phyloP scores from a whole-genome alignment of 2,329 filamentous ascomycete genomes.

The Colletotrichum lentis region DNA sequence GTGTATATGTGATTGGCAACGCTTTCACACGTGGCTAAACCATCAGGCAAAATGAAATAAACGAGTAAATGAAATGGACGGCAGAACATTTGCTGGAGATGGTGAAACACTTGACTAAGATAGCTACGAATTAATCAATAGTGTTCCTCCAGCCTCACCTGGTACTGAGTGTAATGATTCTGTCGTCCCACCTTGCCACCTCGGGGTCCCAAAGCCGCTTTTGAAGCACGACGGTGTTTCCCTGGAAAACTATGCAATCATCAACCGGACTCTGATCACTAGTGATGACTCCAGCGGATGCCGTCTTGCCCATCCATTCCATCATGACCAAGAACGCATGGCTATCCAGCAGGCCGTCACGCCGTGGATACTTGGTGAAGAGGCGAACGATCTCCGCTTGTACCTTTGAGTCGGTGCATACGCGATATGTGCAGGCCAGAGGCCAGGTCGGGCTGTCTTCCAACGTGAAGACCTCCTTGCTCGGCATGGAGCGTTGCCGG shows the following conservation, averaged over 20 bases:
- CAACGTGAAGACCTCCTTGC: conserved; percentile 10
- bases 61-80: no score
- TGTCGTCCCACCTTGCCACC: not conserved
- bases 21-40: no score
- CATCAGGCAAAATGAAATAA: no score
- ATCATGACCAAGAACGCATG: conserved; percentile 46
- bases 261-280: not conserved
- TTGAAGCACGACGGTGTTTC: not conserved
- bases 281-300: not conserved
- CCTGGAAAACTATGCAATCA: conserved; percentile 1
- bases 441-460: conserved; percentile 45
- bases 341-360: conserved; percentile 56
- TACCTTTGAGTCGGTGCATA: conserved; percentile 50
- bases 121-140: not conserved
- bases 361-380: conserved; percentile 51
- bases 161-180: not conserved
- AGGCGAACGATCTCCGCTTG: conserved; percentile 52
- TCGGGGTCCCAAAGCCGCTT: conserved; percentile 4
- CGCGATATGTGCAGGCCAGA: conserved; percentile 51
- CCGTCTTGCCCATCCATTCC: not conserved
- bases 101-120: no score
- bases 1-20: no score
- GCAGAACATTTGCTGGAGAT: no score
- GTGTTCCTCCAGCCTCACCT: not conserved
- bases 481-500: not conserved